phyloP scores from a whole-genome alignment of 345 rosid species.

The Stellera chamaejasme region DNA sequence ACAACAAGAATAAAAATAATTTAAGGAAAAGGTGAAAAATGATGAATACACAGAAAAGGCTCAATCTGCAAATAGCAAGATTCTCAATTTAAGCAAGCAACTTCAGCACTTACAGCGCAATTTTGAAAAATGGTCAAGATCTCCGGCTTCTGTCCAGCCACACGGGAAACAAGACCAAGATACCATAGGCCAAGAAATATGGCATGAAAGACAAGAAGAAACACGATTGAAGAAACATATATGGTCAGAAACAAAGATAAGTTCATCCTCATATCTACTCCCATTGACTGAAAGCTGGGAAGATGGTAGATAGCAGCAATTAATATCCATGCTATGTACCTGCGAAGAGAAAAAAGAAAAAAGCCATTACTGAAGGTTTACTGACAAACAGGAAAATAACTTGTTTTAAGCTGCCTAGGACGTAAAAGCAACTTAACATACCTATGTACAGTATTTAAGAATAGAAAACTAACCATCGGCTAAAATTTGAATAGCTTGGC shows the following conservation, averaged over 20 bases:
- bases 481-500: constrained; percentile 86
- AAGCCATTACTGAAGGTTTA: constrained; percentile 8
- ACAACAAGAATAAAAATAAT: neutral
- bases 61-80: neutral
- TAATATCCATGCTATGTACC: constrained; percentile 94
- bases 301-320: constrained; percentile 90
- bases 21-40: constrained; percentile 7
- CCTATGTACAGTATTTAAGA: neutral
- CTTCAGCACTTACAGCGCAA: constrained; percentile 56
- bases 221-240: constrained; percentile 62
- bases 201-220: constrained; percentile 83
- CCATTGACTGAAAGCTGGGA: constrained; percentile 96
- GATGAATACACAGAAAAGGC: neutral
- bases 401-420: neutral
- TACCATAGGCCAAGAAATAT: constrained; percentile 80
- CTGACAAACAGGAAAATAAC: neutral
- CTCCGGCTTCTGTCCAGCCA: constrained; percentile 87
- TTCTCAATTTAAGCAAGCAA: constrained; percentile 1
- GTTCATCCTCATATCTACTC: constrained; percentile 95
- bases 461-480: constrained; percentile 60
- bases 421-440: too few relatives aligned
- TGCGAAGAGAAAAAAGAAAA: too few relatives aligned
- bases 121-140: constrained; percentile 78
- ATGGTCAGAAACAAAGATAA: constrained; percentile 81
- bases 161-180: constrained; percentile 82